Base-by-base conservation (phyloP, 148 eudicot genomes). In the Rhododendron henanense region DNA sequence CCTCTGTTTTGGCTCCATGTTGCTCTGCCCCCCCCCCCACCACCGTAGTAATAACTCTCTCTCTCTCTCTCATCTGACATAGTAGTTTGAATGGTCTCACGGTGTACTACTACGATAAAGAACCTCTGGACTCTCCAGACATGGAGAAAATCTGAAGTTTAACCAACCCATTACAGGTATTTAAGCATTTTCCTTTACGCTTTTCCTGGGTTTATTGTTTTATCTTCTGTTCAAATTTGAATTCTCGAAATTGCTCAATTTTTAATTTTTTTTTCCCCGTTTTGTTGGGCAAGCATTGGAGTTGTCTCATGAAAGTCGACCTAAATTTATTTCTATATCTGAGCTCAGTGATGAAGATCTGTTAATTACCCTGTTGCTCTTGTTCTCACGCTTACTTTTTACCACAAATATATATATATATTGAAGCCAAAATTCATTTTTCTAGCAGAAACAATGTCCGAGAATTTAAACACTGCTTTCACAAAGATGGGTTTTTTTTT, bases 281-380 rank as follows among this genome's bases (percentile, higher is more conserved):
- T 21, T 59, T 59, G n/a, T 6, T 59, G n/a, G 65, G 25, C 25
- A 21, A 59, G n/a, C 75, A 28, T n/a, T 10, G 75, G 9, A 5
- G 21, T 3, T 15, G n/a, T 18, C 74, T 25, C 15, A 2, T 65
- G 15, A 25, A 10, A n/a, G 15, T 25, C 35, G 33, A 25, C 28
- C 5, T n/a, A 25, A 65, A 67, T 31, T 53, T 59, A 14, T 53
- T 33, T 31, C 67, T 18, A 28, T 48, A 0, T 21, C 14, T 33
- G 83, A 31, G 65, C 45, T 69, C 57, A 67, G 44, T 37, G 69
- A 51, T 53, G 69, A 37, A 21, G 67, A 84, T 84, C 86, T 84
- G 73, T 31, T 74, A 74, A 74, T 35, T 71, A 31, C 76, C 41
- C 76, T 31, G 37, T 71, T 31, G 39, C 21, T 14, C 21, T 71